Base-by-base conservation (phyloP, 192 early-diverging fungal species). In the Thamnidium elegans region DNA sequence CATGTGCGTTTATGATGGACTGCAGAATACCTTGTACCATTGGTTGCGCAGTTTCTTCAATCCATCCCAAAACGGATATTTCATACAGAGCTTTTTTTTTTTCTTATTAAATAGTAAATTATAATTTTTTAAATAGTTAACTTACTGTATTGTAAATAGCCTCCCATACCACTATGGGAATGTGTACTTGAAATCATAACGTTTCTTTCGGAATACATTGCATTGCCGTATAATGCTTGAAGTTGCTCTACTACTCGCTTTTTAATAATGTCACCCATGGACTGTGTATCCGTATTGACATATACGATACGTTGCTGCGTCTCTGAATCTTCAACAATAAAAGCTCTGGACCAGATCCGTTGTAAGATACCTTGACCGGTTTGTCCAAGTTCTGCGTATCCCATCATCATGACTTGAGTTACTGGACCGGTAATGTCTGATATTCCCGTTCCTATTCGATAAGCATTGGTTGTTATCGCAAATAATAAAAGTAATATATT, bases 101-200 rank as follows among this genome's bases (percentile, higher is more conserved):
- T 31, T 26, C 3, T 26, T 30, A n/a, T 13, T 10, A 34, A 20
- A 34, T 67, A 30, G 43, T 47, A 67, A 0, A 30, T 8, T 31
- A 21, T 21, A 51, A 15, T 26, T 51, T 50, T 31, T 19, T 43
- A n/a, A n/a, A n/a, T n/a, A n/a, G n/a, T n/a, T n/a, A 3, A 52
- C 61, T 7, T 65, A 74, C 72, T 65, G 19, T 74, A 61, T 45
- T 74, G 72, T n/a, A 74, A 51, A 55, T 55, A 74, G 13, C 72
- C 72, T 20, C 55, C 72, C 60, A 67, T 67, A 13, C 68, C 63
- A 55, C 62, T 56, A 58, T 74, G 72, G 9, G 72, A 68, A 56
- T 74, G 72, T 34, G 63, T 74, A 42, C 63, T 59, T 30, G 58
- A 55, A 7, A 65, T 32, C 72, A 74, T 74, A 30, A 58, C 48